These are phyloP conservation scores for Zygosaccharomyces gambellarensis DNA, from an alignment of 805 yeast species.

Conservation along the genomic window DNA sequence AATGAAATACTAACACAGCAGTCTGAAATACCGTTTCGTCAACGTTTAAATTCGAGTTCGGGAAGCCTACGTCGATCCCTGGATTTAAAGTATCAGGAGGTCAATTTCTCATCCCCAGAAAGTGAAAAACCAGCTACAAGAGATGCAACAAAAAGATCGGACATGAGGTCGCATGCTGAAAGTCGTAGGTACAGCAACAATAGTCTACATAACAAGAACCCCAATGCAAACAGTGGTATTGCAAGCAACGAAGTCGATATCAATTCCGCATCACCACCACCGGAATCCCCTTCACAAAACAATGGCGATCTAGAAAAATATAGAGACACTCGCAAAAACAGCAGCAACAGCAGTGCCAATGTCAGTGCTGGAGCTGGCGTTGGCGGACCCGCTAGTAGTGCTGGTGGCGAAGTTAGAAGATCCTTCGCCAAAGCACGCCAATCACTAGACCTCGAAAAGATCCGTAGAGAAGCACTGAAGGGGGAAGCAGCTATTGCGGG, in stretches of 20 bases:
- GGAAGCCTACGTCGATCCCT: conserved; percentile 20
- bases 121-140: conserved; percentile 1
- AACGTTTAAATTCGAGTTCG: conserved; percentile 1
- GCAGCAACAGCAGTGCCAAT: conserved; percentile 18
- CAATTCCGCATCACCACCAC: neutral
- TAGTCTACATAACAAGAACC: neutral
- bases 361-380: neutral
- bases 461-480: conserved; percentile 23
- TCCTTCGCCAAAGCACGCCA: conserved; percentile 28
- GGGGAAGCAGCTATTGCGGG: conserved; percentile 12
- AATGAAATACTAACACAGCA: neutral
- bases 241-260: neutral
- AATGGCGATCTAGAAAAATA: conserved; percentile 16
- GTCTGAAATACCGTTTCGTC: conserved; percentile 1
- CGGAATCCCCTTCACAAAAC: neutral
- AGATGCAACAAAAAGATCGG: conserved; percentile 5
- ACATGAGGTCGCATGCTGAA: conserved; percentile 5
- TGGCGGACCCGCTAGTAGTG: conserved; percentile 7
- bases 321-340: conserved; percentile 12
- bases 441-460: conserved; percentile 29
- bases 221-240: neutral
- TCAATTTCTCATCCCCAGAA: conserved; percentile 21
- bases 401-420: conserved; percentile 15
- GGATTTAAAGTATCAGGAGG: conserved; percentile 27
- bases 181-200: conserved; percentile 12